Percentiles rank a stretch among this genome's conserved stretches.
Conservation (phyloP, 768 basidiomycete species). For the Pleurotus djamor region DNA sequence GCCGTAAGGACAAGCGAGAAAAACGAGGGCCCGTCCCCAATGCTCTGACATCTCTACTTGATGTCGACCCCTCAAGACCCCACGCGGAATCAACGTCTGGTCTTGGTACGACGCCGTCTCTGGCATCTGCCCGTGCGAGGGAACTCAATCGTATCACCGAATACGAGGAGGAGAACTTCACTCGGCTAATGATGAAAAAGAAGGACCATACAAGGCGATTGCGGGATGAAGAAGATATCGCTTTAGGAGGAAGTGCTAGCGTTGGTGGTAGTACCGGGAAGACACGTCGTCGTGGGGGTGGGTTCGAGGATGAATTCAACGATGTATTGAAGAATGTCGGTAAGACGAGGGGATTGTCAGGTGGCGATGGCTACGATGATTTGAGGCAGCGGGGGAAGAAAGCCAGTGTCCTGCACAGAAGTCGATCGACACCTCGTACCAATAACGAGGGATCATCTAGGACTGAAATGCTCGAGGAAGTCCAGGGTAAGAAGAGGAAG, state of each 20-base stretch:
- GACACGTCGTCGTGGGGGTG: conserved; percentile 60
- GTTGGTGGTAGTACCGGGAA: conserved; percentile 41
- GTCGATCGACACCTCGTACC: conserved; percentile 28
- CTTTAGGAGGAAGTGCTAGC: conserved; percentile 70
- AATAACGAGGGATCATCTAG: conserved; percentile 20
- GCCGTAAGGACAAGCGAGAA: conserved; percentile 44
- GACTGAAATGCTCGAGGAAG: conserved; percentile 23
- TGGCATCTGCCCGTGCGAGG: conserved; percentile 66
- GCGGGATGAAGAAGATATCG: conserved; percentile 85
- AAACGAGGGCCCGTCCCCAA: conserved; percentile 57
- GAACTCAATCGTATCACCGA: conserved; percentile 80
- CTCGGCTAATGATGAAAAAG: conserved; percentile 88
- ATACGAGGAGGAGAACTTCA: conserved; percentile 96
- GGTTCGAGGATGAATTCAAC: conserved; percentile 81
- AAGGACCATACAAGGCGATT: conserved; percentile 69
- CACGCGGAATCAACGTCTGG: conserved; percentile 73
- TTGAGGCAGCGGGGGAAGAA: conserved; percentile 69
- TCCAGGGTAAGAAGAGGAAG: conserved; percentile 31
- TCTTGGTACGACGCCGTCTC: conserved; percentile 54
- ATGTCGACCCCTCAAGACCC: conserved; percentile 65
- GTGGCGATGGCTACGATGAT: conserved; percentile 80
- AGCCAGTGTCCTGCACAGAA: conserved; percentile 55
- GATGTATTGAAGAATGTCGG: conserved; percentile 71
- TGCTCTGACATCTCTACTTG: conserved; percentile 60
- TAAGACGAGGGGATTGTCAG: conserved; percentile 37